These are phyloP conservation scores for Paratinospora sagittata DNA, from an alignment of 164 flowering plant genomes.

Conservation along the genomic window DNA sequence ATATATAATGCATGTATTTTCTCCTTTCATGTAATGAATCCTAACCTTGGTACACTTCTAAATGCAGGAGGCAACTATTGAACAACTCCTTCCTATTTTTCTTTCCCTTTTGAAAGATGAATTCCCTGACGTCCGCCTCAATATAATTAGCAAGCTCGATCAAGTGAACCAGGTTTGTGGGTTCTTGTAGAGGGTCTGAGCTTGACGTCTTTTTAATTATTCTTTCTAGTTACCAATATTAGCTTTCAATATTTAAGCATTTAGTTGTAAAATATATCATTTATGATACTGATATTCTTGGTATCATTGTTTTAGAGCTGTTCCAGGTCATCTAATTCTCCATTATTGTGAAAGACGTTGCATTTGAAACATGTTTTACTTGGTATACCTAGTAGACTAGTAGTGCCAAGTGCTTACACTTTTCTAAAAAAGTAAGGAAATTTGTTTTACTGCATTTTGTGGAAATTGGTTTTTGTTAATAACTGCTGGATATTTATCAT, in stretches of 20 bases:
- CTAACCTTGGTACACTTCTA: slow-evolving; percentile 18
- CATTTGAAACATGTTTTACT: background rate
- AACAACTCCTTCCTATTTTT: slow-evolving; percentile 93
- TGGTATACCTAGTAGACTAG: too few relatives aligned
- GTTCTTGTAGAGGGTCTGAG: background rate
- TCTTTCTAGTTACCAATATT: background rate
- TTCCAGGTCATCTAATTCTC: too few relatives aligned
- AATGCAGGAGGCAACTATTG: slow-evolving; percentile 90
- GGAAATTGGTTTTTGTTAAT: too few relatives aligned
- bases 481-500: background rate
- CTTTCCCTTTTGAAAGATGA: slow-evolving; percentile 95
- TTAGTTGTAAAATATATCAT: background rate
- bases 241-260: background rate
- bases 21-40: background rate
- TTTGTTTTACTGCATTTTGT: too few relatives aligned
- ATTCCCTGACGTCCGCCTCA: slow-evolving; percentile 97
- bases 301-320: too few relatives aligned
- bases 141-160: slow-evolving; percentile 97
- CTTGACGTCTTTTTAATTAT: background rate
- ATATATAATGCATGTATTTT: background rate
- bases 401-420: too few relatives aligned
- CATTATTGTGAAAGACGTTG: background rate
- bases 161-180: slow-evolving; percentile 90
- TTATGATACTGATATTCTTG: background rate
- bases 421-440: too few relatives aligned